Conservation (phyloP, 371 early-diverging fungal genomes). For the Coemansia sp. region DNA sequence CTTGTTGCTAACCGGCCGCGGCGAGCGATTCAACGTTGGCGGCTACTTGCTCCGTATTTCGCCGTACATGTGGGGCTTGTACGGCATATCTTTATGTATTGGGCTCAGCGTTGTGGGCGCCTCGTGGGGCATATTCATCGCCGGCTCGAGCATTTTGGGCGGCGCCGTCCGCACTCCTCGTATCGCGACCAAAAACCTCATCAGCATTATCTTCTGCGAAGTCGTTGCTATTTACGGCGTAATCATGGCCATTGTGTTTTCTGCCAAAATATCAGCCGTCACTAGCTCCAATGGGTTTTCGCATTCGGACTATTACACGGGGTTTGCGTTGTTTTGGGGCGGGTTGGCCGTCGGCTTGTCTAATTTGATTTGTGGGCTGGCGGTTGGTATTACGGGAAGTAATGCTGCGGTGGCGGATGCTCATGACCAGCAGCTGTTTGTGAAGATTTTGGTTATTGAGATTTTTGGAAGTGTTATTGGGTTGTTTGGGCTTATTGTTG, state of each 20-base stretch:
- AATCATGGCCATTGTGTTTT: conserved; percentile 96
- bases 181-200: conserved; percentile 94
- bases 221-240: conserved; percentile 98
- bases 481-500: conserved; percentile 93
- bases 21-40: conserved; percentile 85
- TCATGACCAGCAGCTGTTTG: conserved; percentile 90
- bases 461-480: conserved; percentile 96
- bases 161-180: conserved; percentile 91
- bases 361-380: conserved; percentile 90
- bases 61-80: conserved; percentile 88
- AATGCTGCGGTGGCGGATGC: conserved; percentile 96
- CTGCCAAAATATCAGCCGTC: conserved; percentile 72
- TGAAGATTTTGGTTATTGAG: conserved; percentile 94
- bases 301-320: conserved; percentile 64
- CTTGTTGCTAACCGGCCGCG: conserved; percentile 81
- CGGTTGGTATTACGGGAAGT: conserved; percentile 93
- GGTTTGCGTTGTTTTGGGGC: conserved; percentile 92
- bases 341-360: conserved; percentile 94
- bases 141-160: conserved; percentile 88
- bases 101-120: conserved; percentile 93
- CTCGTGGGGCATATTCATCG: conserved; percentile 96
- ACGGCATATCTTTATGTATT: conserved; percentile 85
- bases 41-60: conserved; percentile 69
- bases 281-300: conserved; percentile 53
- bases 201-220: conserved; percentile 97